phyloP scores from a whole-genome alignment of 345 rosid species.

The Erucastrum elatum region DNA sequence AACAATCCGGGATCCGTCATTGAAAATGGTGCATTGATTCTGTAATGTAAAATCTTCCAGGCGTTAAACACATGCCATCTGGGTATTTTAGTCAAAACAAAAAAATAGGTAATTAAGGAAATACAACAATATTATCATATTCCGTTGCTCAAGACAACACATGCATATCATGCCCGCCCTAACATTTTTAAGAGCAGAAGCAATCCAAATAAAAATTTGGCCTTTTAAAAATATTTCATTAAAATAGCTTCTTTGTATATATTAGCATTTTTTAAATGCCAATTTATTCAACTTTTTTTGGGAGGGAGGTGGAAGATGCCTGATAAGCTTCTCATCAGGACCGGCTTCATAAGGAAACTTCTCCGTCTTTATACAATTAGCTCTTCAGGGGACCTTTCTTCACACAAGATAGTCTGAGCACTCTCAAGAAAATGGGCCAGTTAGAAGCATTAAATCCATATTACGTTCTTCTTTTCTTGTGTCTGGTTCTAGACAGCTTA shows the following conservation, averaged over 20 bases:
- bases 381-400: neutral
- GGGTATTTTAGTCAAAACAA: neutral
- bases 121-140: neutral
- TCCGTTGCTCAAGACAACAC: neutral
- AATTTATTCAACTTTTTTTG: neutral
- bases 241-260: no score
- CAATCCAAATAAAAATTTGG: no score
- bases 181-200: no score
- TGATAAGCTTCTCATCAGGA: neutral
- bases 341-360: neutral
- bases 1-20: no score
- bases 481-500: conserved; percentile 41
- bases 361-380: neutral
- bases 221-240: no score
- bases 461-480: conserved; percentile 32
- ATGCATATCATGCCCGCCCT: neutral
- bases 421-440: conserved; percentile 21
- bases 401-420: neutral
- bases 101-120: neutral
- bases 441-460: neutral
- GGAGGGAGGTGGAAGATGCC: neutral
- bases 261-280: no score
- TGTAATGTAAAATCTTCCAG: neutral
- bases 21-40: neutral
- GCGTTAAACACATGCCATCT: neutral